phyloP scores from a whole-genome alignment of 2,329 filamentous ascomycete species.

The Cercospora sp. region DNA sequence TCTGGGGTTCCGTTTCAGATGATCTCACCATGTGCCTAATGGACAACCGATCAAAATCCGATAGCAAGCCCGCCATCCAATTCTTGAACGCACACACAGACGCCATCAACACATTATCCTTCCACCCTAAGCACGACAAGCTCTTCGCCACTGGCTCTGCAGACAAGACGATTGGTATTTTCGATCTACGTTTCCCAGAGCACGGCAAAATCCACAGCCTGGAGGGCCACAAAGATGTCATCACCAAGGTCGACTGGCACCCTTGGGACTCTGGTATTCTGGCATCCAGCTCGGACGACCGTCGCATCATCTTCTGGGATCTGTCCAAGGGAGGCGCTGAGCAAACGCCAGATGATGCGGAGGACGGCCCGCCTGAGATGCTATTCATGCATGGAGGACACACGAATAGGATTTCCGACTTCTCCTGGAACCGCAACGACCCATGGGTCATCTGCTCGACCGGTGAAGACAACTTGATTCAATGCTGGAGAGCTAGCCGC shows the following conservation, averaged over 20 bases:
- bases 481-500: conserved; percentile 64
- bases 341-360: conserved; percentile 89
- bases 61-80: conserved; percentile 55
- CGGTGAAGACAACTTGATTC: conserved; percentile 93
- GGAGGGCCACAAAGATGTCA: conserved; percentile 83
- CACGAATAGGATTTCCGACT: conserved; percentile 94
- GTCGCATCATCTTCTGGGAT: conserved; percentile 96
- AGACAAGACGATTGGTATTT: conserved; percentile 91
- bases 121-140: conserved; percentile 88
- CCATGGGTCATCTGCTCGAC: conserved; percentile 96
- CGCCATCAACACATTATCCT: conserved; percentile 93
- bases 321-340: conserved; percentile 88
- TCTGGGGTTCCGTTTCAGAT: conserved; percentile 92
- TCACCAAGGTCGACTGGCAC: conserved; percentile 93
- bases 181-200: conserved; percentile 71
- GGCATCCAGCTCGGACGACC: conserved; percentile 88
- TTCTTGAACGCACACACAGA: conserved; percentile 80
- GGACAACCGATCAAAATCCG: conserved; percentile 70
- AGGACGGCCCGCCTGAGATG: conserved; percentile 94
- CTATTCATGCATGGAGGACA: conserved; percentile 99
- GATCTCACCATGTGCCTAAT: conserved; percentile 91
- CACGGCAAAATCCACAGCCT: conserved; percentile 88
- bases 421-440: conserved; percentile 96
- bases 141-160: conserved; percentile 90
- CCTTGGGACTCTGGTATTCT: conserved; percentile 85